These are phyloP conservation scores for Mycena maculata DNA, from an alignment of 768 basidiomycete genomes.

Conservation along the genomic window DNA sequence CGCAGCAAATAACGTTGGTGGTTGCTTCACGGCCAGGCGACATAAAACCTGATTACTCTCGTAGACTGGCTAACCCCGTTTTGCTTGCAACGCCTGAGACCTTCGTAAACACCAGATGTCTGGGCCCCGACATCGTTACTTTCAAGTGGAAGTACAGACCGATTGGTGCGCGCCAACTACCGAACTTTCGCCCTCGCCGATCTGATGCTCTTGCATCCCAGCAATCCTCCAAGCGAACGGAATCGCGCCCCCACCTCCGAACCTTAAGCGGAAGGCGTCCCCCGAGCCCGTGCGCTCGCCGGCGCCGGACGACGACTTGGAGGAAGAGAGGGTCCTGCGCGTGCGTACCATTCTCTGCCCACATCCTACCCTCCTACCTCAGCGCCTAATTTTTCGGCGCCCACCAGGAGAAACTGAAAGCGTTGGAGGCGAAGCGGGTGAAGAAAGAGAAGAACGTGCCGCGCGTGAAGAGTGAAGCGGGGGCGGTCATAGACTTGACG, in stretches of 20 bases:
- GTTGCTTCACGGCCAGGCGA: not conserved
- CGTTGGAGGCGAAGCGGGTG: not conserved
- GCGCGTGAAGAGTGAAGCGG: not conserved
- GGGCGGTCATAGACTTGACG: slow-evolving; percentile 14
- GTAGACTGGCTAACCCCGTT: slow-evolving; percentile 3
- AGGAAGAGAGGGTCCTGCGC: slow-evolving; percentile 4
- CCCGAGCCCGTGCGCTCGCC: not conserved
- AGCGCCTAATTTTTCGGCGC: not conserved
- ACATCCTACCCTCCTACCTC: not conserved
- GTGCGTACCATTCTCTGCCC: not conserved
- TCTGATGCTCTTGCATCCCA: not conserved
- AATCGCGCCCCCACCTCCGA: slow-evolving; percentile 9
- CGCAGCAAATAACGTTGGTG: slow-evolving; percentile 25
- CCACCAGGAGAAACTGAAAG: slow-evolving; percentile 4
- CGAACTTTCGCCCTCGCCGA: too few relatives aligned
- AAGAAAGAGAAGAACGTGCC: slow-evolving; percentile 17
- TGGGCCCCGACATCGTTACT: slow-evolving; percentile 4
- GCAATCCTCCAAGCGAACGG: slow-evolving; percentile 28
- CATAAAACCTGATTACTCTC: not conserved
- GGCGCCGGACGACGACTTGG: not conserved
- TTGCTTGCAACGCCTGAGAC: not conserved
- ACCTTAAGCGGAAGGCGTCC: not conserved
- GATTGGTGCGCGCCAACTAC: not conserved
- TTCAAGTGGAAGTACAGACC: slow-evolving; percentile 28
- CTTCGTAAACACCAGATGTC: not conserved